Evolutionary conservation across 306 rosid genomes (phyloP), one percentile per base, ranked within the genome.

Genomic region (Vicia sativa): DNA sequence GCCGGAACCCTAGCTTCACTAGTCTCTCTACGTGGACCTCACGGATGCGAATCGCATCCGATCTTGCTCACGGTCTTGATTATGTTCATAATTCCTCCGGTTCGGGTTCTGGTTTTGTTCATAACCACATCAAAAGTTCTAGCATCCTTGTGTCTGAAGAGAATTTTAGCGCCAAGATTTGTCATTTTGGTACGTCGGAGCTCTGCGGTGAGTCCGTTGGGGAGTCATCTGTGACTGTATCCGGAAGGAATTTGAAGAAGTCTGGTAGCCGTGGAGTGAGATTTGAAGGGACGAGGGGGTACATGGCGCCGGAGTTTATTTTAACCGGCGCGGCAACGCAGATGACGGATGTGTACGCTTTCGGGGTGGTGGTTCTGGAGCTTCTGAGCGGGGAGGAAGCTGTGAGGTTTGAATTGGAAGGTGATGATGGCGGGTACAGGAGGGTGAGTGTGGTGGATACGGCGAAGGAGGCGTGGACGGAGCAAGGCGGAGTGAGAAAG

Each of bases 1-100:
- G 82, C 1, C 74, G 42, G n/a, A 93, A 93, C 77, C 96, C 96
- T 0, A 82, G 82, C 82, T 90, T 73, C 78, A 90, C 99, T 2
- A 79, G 80, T 29, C 82, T 93, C 10, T 57, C 86, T 1, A 81
- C 87, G 4, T 93, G 97, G 98, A 79, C 83, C n/a, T 83, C 86
- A 3, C 73, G 97, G 61, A 85, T 93, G 87, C 89, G 75, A 50
- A 63, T 90, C 73, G 98, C 98, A 6, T 73, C 96, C 67, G 97
- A 88, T 78, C 75, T 93, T 16, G 95, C 97, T 0, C 96, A 93
- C 76, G 97, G 96, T 21, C 91, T 93, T 34, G 98, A 93, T 69
- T 93, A 90, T 78, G 53, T 90, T 50, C 98, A 93, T 82, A 89
- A 85, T 67, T 85, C 80, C 77, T 82, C 95, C 0, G 95, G 97